These are phyloP conservation scores for Kluyveromyces sp. DNA, from an alignment of 1,139 yeast genomes.

Conservation along the genomic window DNA sequence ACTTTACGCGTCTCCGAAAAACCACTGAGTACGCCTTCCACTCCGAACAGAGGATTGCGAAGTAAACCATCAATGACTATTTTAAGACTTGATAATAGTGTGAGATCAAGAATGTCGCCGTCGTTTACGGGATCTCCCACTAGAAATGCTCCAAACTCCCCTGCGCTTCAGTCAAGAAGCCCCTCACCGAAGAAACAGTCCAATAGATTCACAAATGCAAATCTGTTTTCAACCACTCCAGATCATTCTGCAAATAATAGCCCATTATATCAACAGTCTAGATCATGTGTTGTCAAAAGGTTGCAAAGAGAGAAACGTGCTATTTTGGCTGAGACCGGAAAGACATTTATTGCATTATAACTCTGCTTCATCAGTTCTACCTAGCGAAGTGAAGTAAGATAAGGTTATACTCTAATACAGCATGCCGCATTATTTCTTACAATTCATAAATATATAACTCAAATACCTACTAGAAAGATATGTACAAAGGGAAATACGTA, in stretches of 20 bases:
- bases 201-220: neutral
- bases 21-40: neutral
- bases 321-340: neutral
- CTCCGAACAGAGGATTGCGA: neutral
- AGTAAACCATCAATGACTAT: constrained; percentile 6
- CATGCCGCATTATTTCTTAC: no score
- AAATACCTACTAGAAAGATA: no score
- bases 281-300: constrained; percentile 1
- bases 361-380: no score
- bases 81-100: constrained; percentile 2
- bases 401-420: no score
- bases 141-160: constrained; percentile 2
- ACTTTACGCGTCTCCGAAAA: no score
- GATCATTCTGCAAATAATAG: neutral
- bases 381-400: no score
- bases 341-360: neutral
- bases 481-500: no score
- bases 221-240: neutral
- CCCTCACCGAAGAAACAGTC: constrained; percentile 1
- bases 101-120: neutral
- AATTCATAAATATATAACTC: no score
- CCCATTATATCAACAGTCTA: constrained; percentile 2
- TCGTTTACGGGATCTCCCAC: neutral
- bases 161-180: constrained; percentile 1
- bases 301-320: constrained; percentile 1